phyloP scores from a whole-genome alignment of 2,329 filamentous ascomycete genomes.

The Fusarium proliferatum region DNA sequence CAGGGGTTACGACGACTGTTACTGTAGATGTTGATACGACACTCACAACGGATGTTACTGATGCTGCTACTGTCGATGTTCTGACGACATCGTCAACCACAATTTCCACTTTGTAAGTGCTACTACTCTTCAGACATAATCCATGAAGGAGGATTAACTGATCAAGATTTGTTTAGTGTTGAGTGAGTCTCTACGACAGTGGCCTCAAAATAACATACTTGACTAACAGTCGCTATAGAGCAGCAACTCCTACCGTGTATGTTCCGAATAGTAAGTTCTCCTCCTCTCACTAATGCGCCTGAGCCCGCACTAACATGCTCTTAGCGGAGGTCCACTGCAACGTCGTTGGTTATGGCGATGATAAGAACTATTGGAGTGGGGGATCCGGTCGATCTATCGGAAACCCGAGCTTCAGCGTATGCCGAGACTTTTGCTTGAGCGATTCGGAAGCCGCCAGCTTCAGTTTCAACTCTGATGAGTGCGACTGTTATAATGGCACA shows the following conservation, averaged over 20 bases:
- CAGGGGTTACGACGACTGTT: not conserved
- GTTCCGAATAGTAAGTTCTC: not conserved
- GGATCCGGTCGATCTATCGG: not conserved
- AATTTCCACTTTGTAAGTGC: not conserved
- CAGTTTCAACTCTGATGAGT: not conserved
- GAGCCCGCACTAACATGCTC: no score
- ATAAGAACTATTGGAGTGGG: not conserved
- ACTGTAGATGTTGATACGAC: not conserved
- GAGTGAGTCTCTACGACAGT: not conserved
- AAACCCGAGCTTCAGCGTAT: not conserved
- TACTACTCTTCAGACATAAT: no score
- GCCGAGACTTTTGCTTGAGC: not conserved
- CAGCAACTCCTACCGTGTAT: not conserved
- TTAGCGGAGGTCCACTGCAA: not conserved
- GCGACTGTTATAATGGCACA: not conserved
- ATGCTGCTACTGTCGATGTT: accelerated
- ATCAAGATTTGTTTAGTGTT: not conserved
- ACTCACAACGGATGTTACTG: not conserved
- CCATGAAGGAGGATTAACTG: not conserved
- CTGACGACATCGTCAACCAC: not conserved
- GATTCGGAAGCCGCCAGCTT: not conserved
- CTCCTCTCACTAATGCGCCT: accelerated
- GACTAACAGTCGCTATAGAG: not conserved
- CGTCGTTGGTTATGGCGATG: not conserved
- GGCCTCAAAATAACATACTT: no score